A percentile compares a stretch with the other conserved stretches of the same genome.
These are phyloP conservation scores for Paramecium bursaria DNA, from an alignment of 73 alveolate species.

Conservation along the genomic window DNA sequence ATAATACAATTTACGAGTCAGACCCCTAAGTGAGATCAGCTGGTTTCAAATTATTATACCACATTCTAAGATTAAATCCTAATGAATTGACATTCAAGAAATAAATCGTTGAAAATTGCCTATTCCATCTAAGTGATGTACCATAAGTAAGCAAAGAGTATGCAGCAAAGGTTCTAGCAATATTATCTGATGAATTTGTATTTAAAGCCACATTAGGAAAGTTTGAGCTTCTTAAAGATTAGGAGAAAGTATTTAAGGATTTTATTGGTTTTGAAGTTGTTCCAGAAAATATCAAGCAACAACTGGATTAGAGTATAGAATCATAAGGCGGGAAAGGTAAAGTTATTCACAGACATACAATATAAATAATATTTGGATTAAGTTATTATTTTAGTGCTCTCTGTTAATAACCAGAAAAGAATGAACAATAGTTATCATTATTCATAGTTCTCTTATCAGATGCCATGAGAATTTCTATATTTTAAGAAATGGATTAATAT, in stretches of 20 bases:
- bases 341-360: constrained; percentile 18
- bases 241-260: constrained; percentile 8
- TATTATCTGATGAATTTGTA: background rate
- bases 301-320: constrained; percentile 6
- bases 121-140: constrained; percentile 54
- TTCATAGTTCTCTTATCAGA: background rate
- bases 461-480: constrained; percentile 3
- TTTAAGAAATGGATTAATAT: background rate
- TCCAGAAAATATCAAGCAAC: background rate
- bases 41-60: constrained; percentile 40
- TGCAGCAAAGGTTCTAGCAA: constrained; percentile 25
- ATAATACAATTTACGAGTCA: constrained; percentile 33
- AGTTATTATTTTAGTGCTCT: constrained; percentile 9
- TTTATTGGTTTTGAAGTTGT: constrained; percentile 13
- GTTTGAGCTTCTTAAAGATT: background rate
- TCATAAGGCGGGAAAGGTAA: constrained; percentile 53
- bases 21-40: constrained; percentile 52
- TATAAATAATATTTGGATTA: background rate
- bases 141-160: constrained; percentile 16
- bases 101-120: constrained; percentile 15
- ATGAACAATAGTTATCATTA: background rate
- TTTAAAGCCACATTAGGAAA: background rate
- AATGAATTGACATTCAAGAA: background rate
- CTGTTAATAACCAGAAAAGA: constrained; percentile 9
- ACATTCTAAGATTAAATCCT: background rate